Conservation (phyloP, 441 rosid species). For the Brassica balearica region DNA sequence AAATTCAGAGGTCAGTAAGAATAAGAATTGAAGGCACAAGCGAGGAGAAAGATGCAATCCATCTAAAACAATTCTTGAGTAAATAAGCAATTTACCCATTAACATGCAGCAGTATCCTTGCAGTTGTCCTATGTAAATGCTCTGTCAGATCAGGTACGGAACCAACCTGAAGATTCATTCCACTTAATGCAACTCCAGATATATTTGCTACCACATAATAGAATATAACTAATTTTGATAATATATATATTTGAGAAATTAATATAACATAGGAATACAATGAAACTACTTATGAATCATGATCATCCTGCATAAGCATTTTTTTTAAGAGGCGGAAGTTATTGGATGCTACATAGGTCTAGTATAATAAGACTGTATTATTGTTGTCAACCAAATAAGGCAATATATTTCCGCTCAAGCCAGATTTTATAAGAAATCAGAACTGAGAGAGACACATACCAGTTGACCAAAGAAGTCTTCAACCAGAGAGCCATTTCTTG, state of each 20-base stretch:
- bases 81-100: constrained; percentile 62
- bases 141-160: constrained; percentile 81
- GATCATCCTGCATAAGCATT: constrained; percentile 11
- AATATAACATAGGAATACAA: constrained; percentile 2
- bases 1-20: constrained; percentile 11
- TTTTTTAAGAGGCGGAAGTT: constrained; percentile 4
- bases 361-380: constrained; percentile 7
- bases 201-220: constrained; percentile 29
- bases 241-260: constrained; percentile 8
- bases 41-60: constrained; percentile 11
- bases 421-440: constrained; percentile 10
- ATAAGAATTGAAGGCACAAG: constrained; percentile 21
- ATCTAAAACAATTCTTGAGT: constrained; percentile 9
- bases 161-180: constrained; percentile 73
- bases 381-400: constrained; percentile 17
- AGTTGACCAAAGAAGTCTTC: constrained; percentile 86
- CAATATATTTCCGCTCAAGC: constrained; percentile 12
- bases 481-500: constrained; percentile 73
- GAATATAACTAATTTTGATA: constrained; percentile 22
- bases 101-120: constrained; percentile 85
- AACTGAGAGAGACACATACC: constrained; percentile 56
- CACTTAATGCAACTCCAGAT: constrained; percentile 34
- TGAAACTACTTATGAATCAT: constrained; percentile 20
- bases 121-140: constrained; percentile 89
- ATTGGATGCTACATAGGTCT: constrained; percentile 9